Evolutionary conservation across 2,329 filamentous ascomycete species (phyloP).

Genomic region (Ophiostoma sp.): DNA sequence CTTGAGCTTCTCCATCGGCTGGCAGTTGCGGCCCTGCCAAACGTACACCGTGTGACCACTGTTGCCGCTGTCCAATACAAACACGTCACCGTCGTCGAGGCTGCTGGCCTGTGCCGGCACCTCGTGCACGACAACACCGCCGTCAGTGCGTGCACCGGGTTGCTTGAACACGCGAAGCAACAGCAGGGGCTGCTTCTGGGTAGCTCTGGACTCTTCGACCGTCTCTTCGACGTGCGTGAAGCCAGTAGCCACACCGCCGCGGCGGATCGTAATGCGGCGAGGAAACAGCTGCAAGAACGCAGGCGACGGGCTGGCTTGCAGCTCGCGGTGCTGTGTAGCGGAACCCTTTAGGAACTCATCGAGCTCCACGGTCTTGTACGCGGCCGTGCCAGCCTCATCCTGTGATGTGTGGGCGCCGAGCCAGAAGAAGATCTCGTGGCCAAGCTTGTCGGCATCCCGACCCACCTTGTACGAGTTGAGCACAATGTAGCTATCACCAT

Average conservation of each 20-base stretch:
- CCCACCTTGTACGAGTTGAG: conserved; percentile 47
- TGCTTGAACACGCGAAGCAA: conserved; percentile 61
- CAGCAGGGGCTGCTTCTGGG: conserved; percentile 39
- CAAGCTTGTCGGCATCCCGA: conserved; percentile 33
- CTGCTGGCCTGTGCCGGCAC: conserved; percentile 57
- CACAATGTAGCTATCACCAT: conserved; percentile 64
- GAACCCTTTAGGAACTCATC: conserved; percentile 60
- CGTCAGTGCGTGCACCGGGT: conserved; percentile 34
- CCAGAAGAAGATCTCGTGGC: conserved; percentile 67
- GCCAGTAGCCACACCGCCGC: conserved; percentile 57
- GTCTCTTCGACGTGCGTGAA: conserved; percentile 56
- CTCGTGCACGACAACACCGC: conserved; percentile 44
- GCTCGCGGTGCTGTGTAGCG: conserved; percentile 61
- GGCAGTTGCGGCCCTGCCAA: conserved; percentile 62
- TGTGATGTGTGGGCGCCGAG: conserved; percentile 60
- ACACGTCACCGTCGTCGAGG: conserved; percentile 61
- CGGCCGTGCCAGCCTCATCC: conserved; percentile 63
- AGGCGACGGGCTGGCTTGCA: conserved; percentile 54
- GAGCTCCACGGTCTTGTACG: conserved; percentile 66
- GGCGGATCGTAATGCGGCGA: conserved; percentile 49
- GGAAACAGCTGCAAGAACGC: conserved; percentile 59
- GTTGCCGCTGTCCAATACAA: conserved; percentile 55
- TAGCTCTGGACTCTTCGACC: conserved; percentile 32
- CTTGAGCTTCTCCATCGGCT: conserved; percentile 64
- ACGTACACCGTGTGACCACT: conserved; percentile 54